A percentile compares a stretch with the other conserved stretches of the same genome.
phyloP scores from a whole-genome alignment of 2,329 filamentous ascomycete species.

The Hypoxylon sp. region DNA sequence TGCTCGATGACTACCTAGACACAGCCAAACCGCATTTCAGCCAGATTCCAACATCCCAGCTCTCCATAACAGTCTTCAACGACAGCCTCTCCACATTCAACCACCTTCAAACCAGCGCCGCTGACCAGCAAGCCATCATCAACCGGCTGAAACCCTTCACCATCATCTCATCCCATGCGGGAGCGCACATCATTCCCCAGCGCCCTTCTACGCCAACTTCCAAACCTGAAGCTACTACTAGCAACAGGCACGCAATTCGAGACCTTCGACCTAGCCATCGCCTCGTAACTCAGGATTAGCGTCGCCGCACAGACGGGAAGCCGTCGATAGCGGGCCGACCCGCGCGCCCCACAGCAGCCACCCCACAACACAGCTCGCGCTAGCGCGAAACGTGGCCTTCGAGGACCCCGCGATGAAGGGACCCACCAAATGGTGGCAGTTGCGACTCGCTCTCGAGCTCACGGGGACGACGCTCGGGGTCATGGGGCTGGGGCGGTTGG shows the following conservation, averaged over 20 bases:
- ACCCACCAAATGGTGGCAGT: slow-evolving; percentile 68
- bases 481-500: slow-evolving; percentile 74
- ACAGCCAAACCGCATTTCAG: slow-evolving; percentile 65
- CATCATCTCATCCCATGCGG: slow-evolving; percentile 72
- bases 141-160: slow-evolving; percentile 70
- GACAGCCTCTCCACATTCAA: slow-evolving; percentile 35
- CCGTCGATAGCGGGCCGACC: background rate
- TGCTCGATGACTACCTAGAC: slow-evolving; percentile 72
- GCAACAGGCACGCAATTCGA: slow-evolving; percentile 74
- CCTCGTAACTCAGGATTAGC: slow-evolving; percentile 63
- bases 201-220: slow-evolving; percentile 67
- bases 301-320: slow-evolving; percentile 56
- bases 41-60: slow-evolving; percentile 57
- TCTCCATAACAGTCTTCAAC: slow-evolving; percentile 52
- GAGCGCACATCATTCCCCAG: slow-evolving; percentile 75
- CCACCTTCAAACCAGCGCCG: slow-evolving; percentile 50
- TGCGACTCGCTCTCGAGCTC: slow-evolving; percentile 67
- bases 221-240: slow-evolving; percentile 74
- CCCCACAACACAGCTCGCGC: slow-evolving; percentile 69
- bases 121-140: slow-evolving; percentile 63
- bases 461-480: slow-evolving; percentile 72
- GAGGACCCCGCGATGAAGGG: slow-evolving; percentile 71
- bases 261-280: slow-evolving; percentile 69
- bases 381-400: slow-evolving; percentile 70
- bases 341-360: slow-evolving; percentile 53